Base-by-base conservation (phyloP, 192 early-diverging fungal species). In the Thoreauomyces humboldtii region DNA sequence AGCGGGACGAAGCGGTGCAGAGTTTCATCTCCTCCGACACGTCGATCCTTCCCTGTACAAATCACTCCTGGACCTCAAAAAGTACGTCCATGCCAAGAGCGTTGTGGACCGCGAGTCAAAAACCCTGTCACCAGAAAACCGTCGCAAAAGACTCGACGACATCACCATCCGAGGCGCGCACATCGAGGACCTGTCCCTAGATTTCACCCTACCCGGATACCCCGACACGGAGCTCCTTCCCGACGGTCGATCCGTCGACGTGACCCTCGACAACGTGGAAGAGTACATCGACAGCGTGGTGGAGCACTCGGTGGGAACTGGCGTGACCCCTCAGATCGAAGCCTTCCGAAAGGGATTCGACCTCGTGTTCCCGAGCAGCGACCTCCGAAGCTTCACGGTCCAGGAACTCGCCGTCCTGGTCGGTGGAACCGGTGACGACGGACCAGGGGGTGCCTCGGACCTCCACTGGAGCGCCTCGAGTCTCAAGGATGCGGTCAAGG, bases 201-300 rank as follows among this genome's bases (percentile, higher is more conserved):
- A 94, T 67, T 95, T 95, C 77, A 91, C 90, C 2, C 74, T 95
- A 31, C 91, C 91, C 7, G 93, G 93, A 6, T 81, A 91, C 77
- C 83, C 89, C 15, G 63, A 73, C 14, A 76, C 88, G 44, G 87
- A 91, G 46, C 78, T 92, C 27, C 80, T 80, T 47, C 68, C 74
- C 59, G 59, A 59, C 31, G 94, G 92, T 21, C 21, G 68, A 5
- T 74, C 86, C 7, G 82, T 88, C 7, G 65, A 82, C 4, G 88
- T 96, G 19, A 93, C 86, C 1, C 82, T 91, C n/a, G 69, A 78
- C 56, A 97, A 95, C 61, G 80, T 95, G n/a, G 81, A 86, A 22
- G 75, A 84, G 9, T 97, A 96, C 57, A 70, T 97, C 15, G 67
- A 82, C 1, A 59, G 80, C 6, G 80, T 93, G 9, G 68, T 87